Conservation (phyloP, 768 basidiomycete genomes). For the Sistotremastrum suecicum region DNA sequence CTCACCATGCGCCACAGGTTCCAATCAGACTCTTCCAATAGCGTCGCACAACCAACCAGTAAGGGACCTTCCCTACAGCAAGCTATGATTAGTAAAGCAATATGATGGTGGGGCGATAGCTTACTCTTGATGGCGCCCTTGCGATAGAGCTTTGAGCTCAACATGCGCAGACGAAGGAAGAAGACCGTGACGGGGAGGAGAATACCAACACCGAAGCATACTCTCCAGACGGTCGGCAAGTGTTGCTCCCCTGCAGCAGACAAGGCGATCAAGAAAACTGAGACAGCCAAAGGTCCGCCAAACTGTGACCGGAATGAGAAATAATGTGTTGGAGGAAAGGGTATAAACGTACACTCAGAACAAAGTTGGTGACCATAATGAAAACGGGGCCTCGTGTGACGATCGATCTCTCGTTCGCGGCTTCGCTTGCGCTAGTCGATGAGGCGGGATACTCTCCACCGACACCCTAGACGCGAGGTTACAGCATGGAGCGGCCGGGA, state of each 20-base stretch:
- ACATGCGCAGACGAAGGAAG: conserved; percentile 59
- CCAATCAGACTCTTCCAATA: conserved; percentile 63
- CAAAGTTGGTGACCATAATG: conserved; percentile 65
- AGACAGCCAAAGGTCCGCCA: conserved; percentile 52
- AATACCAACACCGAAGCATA: conserved; percentile 51
- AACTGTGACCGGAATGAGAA: conserved; percentile 26
- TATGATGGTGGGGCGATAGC: conserved; percentile 6
- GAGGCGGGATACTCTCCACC: conserved; percentile 71
- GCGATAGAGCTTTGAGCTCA: conserved; percentile 49
- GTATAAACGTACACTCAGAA: conserved; percentile 34
- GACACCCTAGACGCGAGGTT: conserved; percentile 33
- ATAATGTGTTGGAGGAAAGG: conserved; percentile 1
- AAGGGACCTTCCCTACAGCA: conserved; percentile 38
- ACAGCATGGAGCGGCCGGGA: not conserved
- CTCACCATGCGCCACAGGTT: conserved; percentile 57
- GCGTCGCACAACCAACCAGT: conserved; percentile 38
- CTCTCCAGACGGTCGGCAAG: conserved; percentile 52
- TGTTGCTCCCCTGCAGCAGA: conserved; percentile 51
- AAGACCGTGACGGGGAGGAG: conserved; percentile 53
- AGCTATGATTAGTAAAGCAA: not conserved
- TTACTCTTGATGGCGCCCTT: conserved; percentile 52
- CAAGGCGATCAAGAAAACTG: conserved; percentile 53
- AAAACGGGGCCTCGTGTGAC: conserved; percentile 53
- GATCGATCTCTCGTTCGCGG: conserved; percentile 56
- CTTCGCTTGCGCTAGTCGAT: conserved; percentile 53